Percentiles rank a stretch among this genome's conserved stretches.
Evolutionary conservation across 1,284 basidiomycete species (phyloP).

Genomic region (Rhodotorula sp.): DNA sequence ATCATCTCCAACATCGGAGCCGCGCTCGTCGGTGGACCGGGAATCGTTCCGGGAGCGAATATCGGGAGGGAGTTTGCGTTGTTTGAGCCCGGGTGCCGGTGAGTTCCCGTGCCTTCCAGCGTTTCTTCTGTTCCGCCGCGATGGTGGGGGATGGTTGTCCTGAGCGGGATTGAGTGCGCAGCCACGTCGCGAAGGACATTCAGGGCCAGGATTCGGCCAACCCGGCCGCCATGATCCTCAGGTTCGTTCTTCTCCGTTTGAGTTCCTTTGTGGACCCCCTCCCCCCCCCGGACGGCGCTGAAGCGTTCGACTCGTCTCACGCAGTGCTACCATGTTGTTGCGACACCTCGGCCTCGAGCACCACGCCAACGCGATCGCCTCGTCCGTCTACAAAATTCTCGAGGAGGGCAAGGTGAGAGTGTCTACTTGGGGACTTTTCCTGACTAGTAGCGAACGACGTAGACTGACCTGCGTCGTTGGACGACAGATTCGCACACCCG

Average conservation of each 20-base stretch:
- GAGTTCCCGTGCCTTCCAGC: neutral
- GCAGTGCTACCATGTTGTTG: slow-evolving; percentile 3
- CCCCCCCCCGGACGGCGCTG: neutral
- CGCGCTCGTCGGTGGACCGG: slow-evolving; percentile 95
- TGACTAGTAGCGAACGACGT: no score
- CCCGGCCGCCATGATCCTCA: slow-evolving; percentile 97
- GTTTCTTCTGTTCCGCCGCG: no score
- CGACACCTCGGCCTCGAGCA: slow-evolving; percentile 67
- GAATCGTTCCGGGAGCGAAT: slow-evolving; percentile 97
- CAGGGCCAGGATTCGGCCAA: slow-evolving; percentile 62
- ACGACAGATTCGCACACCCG: slow-evolving; percentile 67
- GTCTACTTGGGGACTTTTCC: neutral
- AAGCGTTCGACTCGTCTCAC: neutral
- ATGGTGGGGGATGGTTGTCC: neutral
- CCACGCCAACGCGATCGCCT: slow-evolving; percentile 92
- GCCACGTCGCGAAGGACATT: slow-evolving; percentile 65
- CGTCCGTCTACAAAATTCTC: slow-evolving; percentile 90
- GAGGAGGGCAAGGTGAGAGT: slow-evolving; percentile 67
- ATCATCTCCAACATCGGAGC: slow-evolving; percentile 99
- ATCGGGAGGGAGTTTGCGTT: slow-evolving; percentile 96
- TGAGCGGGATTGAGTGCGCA: neutral
- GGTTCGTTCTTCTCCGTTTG: slow-evolving; percentile 79
- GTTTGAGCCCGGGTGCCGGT: slow-evolving; percentile 88
- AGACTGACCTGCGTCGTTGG: no score
- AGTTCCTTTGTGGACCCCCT: neutral